A percentile compares a stretch with the other conserved stretches of the same genome.
Conservation (phyloP, 257 asterid species). For the Solanum sejunctum region DNA sequence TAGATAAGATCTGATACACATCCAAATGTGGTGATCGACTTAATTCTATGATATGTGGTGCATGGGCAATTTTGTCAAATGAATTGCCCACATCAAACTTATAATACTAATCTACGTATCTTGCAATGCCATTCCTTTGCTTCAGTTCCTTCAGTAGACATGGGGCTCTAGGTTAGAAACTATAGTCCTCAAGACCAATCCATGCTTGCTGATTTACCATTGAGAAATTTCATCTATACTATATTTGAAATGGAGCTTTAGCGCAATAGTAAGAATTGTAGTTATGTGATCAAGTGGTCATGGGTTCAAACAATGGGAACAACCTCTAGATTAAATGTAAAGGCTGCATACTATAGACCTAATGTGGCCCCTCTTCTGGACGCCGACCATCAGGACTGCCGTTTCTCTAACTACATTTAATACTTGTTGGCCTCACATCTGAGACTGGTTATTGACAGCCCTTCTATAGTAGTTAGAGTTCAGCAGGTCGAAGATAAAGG, state of each 20-base stretch:
- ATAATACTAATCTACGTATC: background rate
- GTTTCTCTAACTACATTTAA: background rate
- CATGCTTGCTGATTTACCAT: background rate
- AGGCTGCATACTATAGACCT: background rate
- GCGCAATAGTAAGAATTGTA: background rate
- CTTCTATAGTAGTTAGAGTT: background rate
- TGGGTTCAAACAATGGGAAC: background rate
- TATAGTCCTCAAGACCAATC: background rate
- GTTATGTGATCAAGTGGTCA: background rate
- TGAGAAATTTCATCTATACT: background rate
- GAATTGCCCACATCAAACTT: background rate
- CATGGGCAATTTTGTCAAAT: background rate
- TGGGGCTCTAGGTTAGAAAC: background rate
- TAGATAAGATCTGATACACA: background rate
- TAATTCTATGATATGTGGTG: background rate
- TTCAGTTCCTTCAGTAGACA: background rate
- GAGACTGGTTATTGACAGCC: background rate
- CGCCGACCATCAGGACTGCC: background rate
- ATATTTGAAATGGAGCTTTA: background rate
- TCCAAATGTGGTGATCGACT: background rate
- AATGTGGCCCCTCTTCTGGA: background rate
- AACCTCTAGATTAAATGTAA: background rate
- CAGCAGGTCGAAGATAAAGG: background rate
- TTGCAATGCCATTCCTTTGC: background rate
- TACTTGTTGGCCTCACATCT: background rate